These are phyloP conservation scores for Pseudopediastrum boryanum DNA, from an alignment of 139 green algal species.

Conservation along the genomic window DNA sequence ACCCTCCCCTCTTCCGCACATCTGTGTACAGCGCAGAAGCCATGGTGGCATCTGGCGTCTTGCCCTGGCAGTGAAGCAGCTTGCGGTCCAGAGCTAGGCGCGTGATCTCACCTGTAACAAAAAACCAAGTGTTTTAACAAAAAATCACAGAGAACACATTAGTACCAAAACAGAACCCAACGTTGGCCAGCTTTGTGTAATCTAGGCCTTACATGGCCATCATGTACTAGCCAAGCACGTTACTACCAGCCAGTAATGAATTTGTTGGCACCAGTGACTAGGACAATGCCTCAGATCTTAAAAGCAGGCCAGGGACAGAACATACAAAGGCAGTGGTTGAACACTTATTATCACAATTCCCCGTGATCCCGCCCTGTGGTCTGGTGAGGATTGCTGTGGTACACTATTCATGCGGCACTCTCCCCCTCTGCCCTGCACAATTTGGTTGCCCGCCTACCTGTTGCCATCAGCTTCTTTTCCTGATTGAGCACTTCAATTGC, in stretches of 20 bases:
- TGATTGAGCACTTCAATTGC: conserved; percentile 72
- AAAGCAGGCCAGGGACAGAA: background rate
- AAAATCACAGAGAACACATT: too few species aligned
- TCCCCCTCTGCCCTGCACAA: too few species aligned
- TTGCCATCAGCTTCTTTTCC: conserved; percentile 79
- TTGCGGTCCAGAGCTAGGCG: conserved; percentile 63
- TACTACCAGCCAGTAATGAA: too few species aligned
- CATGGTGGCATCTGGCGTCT: conserved; percentile 89
- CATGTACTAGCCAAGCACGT: background rate
- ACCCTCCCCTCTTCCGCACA: conserved; percentile 75
- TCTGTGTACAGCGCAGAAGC: conserved; percentile 86
- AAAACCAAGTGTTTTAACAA: background rate
- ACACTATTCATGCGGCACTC: conserved; percentile 43
- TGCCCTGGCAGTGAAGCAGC: conserved; percentile 75
- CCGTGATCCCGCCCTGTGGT: background rate
- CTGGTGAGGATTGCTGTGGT: background rate
- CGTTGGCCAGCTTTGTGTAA: background rate
- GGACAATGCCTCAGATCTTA: too few species aligned
- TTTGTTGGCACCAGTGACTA: too few species aligned
- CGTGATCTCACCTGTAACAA: background rate
- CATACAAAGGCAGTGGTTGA: background rate
- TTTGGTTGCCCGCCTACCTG: too few species aligned
- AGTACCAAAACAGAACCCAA: background rate
- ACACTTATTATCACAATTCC: too few species aligned
- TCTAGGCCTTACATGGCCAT: background rate